Conservation (phyloP, 2,329 filamentous ascomycete genomes). For the Epichloe gansuensis region DNA sequence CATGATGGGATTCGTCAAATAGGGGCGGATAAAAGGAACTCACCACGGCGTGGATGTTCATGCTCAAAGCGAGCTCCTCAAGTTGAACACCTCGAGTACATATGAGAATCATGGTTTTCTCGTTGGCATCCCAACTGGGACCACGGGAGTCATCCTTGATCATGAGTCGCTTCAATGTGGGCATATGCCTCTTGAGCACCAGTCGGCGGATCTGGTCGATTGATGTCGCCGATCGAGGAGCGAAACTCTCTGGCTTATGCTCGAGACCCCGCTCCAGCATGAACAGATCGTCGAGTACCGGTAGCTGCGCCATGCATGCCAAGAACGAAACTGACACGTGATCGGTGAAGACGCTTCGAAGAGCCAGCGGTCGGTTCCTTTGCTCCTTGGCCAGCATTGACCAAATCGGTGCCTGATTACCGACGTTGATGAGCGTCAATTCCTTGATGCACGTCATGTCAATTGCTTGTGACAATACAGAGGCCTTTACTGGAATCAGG, state of each 20-base stretch:
- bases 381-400: conserved; percentile 42
- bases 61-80: conserved; percentile 43
- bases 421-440: conserved; percentile 52
- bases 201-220: conserved; percentile 47
- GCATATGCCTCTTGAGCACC: conserved; percentile 46
- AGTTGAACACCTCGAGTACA: conserved; percentile 36
- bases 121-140: conserved; percentile 44
- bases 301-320: conserved; percentile 38
- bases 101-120: conserved; percentile 41
- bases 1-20: no score
- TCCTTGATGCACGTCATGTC: conserved; percentile 44
- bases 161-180: conserved; percentile 42
- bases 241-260: conserved; percentile 40
- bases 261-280: conserved; percentile 42
- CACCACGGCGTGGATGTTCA: conserved; percentile 43
- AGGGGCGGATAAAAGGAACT: conserved; percentile 13
- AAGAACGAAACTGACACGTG: conserved; percentile 46
- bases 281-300: conserved; percentile 45
- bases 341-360: conserved; percentile 51
- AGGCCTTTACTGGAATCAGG: conserved; percentile 47
- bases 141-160: conserved; percentile 43
- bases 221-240: conserved; percentile 34
- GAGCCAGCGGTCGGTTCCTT: conserved; percentile 33
- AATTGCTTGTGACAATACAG: conserved; percentile 42
- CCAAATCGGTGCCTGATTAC: conserved; percentile 50